Conservation (phyloP, 805 yeast species). For the Ogataea trehalophila region DNA sequence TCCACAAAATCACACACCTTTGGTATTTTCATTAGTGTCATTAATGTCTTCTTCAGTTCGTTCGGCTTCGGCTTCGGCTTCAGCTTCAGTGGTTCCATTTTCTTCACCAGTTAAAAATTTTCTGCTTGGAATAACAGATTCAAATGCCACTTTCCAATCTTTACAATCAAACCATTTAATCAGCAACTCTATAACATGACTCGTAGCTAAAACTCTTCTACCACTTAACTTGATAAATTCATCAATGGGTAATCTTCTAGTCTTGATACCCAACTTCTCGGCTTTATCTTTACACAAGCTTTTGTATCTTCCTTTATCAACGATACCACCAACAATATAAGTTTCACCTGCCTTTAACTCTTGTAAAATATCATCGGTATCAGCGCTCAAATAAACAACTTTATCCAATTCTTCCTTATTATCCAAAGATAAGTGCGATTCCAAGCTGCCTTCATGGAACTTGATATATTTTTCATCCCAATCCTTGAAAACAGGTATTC, state of each 20-base stretch:
- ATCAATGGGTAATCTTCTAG: slow-evolving; percentile 82
- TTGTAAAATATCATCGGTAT: slow-evolving; percentile 66
- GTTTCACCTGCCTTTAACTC: slow-evolving; percentile 64
- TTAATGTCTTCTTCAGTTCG: neutral
- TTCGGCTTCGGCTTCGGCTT: slow-evolving; percentile 2
- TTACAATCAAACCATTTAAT: slow-evolving; percentile 71
- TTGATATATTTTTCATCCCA: slow-evolving; percentile 60
- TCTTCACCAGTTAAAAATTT: slow-evolving; percentile 39
- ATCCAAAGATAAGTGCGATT: slow-evolving; percentile 23
- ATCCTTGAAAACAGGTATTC: slow-evolving; percentile 50
- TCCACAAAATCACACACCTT: neutral
- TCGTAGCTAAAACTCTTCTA: slow-evolving; percentile 84
- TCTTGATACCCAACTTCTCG: slow-evolving; percentile 57
- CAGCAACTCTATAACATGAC: slow-evolving; percentile 89
- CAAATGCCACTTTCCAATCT: slow-evolving; percentile 86
- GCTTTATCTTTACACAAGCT: slow-evolving; percentile 80
- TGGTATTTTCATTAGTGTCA: neutral
- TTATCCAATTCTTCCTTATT: slow-evolving; percentile 25
- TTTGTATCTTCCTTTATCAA: slow-evolving; percentile 89
- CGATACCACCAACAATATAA: slow-evolving; percentile 92
- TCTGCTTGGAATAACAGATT: slow-evolving; percentile 79
- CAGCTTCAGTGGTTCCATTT: neutral
- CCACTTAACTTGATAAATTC: slow-evolving; percentile 80
- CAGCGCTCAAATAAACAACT: slow-evolving; percentile 77
- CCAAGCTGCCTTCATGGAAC: slow-evolving; percentile 39